Evolutionary conservation across 1,139 yeast genomes (phyloP).

Genomic region (Diutina mesorugosa): DNA sequence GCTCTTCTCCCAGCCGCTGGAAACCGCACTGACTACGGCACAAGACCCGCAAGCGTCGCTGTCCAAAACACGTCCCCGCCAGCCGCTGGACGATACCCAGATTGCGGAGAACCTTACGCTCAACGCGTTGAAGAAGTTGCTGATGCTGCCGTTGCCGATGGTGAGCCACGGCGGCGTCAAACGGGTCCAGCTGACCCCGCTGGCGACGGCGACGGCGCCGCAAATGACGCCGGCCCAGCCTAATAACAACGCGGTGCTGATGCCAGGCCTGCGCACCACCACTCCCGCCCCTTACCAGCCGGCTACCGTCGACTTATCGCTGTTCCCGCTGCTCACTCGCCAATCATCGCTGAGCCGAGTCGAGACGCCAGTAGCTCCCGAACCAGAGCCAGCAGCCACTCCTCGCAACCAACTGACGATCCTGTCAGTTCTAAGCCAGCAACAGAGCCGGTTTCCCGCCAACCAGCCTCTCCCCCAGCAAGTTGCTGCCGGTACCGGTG

Average conservation of each 20-base stretch:
- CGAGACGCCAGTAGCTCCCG: not conserved
- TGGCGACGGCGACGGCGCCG: conserved; percentile 3
- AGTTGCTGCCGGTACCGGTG: not conserved
- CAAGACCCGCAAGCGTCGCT: not conserved
- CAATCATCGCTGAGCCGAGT: conserved; percentile 10
- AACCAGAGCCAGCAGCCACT: not conserved
- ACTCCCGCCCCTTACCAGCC: conserved; percentile 29
- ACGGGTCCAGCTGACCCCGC: conserved; percentile 5
- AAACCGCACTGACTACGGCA: not conserved
- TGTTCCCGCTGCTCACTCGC: conserved; percentile 34
- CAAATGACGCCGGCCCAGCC: not conserved
- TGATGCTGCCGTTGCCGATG: conserved; percentile 29
- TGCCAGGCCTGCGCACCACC: not conserved
- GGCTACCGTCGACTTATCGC: conserved; percentile 39
- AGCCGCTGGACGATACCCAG: conserved; percentile 5
- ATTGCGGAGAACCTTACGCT: conserved; percentile 32
- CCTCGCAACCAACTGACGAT: not conserved
- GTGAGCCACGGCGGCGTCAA: conserved; percentile 6
- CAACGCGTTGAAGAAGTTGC: conserved; percentile 32
- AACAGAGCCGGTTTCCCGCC: not conserved
- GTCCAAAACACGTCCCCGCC: not conserved
- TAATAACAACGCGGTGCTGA: not conserved
- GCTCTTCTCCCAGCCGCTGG: not conserved
- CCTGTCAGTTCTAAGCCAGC: not conserved
- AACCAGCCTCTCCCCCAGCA: not conserved